Evolutionary conservation across 2,329 filamentous ascomycete species (phyloP), one percentile per base, ranked within the genome.

Genomic region (Phyllosticta ampelicida): DNA sequence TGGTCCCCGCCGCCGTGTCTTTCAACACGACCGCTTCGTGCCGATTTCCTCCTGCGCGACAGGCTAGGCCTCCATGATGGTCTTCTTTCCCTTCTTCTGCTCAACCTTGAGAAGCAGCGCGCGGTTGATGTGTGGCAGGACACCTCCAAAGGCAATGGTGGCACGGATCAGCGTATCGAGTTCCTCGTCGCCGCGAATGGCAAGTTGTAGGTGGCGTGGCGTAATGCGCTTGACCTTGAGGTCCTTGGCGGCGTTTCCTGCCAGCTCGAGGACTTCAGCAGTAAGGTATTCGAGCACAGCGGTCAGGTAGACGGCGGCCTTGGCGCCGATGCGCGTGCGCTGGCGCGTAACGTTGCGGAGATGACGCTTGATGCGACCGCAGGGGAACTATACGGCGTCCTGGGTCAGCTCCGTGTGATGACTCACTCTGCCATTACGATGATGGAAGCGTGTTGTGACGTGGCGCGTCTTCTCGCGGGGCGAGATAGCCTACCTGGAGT

Each of bases 201-300:
- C 94, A 63, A 99, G 88, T 76, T 99, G 94, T 64, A 99, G 79
- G 75, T 99, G 94, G 74, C 94, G 91, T 59, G 94, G 94, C 11
- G 92, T 97, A 76, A 99, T 99, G 77, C 94, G 94, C 86, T 97
- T 99, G 78, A 97, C 94, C 78, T 97, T 99, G 72, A 97, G 87
- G 75, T 99, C 94, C 82, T 97, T 97, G 75, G 94, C 94, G 56
- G 94, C 94, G 74, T 99, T 99, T 75, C 94, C 94, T 73, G 94
- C 94, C 64, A 99, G 82, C 76, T 99, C 94, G 68, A 99, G 87
- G 52, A 99, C 92, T 84, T 99, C 92, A 63, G 92, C 92, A 61
- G 94, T 96, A 66, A 99, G 80, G 74, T 99, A 99, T 79, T 99
- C 94, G 64, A 99, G 87, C 59, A 99, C 94, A 50, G 94, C 94